A percentile compares a stretch with the other conserved stretches of the same genome.
These are phyloP conservation scores for Choiromyces venosus DNA, from an alignment of 495 filamentous ascomycete species.

Conservation along the genomic window DNA sequence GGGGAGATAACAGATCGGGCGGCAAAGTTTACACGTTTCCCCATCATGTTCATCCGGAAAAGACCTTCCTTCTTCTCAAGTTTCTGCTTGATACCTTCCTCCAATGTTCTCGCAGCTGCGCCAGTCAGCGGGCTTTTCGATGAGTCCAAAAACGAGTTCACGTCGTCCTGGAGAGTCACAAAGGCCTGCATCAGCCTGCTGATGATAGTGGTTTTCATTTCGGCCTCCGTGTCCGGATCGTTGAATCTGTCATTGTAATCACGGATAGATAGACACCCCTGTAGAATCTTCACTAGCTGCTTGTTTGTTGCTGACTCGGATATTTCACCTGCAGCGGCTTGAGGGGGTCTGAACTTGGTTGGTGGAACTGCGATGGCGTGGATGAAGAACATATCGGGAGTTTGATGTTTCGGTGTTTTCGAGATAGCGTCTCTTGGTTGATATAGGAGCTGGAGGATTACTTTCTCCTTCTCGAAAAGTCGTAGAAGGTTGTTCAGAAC, in stretches of 20 bases:
- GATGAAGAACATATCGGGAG: conserved; percentile 89
- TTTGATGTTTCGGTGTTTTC: conserved; percentile 50
- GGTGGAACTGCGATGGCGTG: conserved; percentile 78
- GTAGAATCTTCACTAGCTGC: conserved; percentile 73
- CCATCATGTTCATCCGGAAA: conserved; percentile 99
- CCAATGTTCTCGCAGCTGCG: conserved; percentile 59
- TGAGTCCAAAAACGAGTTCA: conserved; percentile 84
- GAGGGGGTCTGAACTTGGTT: conserved; percentile 86
- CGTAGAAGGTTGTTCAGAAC: conserved; percentile 53
- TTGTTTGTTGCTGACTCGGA: conserved; percentile 68
- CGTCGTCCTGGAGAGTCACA: conserved; percentile 74
- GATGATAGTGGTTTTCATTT: conserved; percentile 42
- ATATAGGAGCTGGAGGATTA: conserved; percentile 75
- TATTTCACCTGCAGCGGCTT: conserved; percentile 67
- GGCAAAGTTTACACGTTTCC: conserved; percentile 97
- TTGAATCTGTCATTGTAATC: conserved; percentile 70
- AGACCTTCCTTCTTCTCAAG: conserved; percentile 98
- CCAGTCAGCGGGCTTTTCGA: conserved; percentile 77
- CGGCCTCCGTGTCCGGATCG: conserved; percentile 46
- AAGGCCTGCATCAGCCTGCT: conserved; percentile 36
- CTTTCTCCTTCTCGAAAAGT: conserved; percentile 80
- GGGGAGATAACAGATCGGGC: conserved; percentile 97
- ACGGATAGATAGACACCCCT: conserved; percentile 61
- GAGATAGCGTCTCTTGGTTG: conserved; percentile 59
- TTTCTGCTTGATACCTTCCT: conserved; percentile 92